A percentile compares a stretch with the other conserved stretches of the same genome.
These are phyloP conservation scores for Boletus insuetus DNA, from an alignment of 768 basidiomycete species.

Conservation along the genomic window DNA sequence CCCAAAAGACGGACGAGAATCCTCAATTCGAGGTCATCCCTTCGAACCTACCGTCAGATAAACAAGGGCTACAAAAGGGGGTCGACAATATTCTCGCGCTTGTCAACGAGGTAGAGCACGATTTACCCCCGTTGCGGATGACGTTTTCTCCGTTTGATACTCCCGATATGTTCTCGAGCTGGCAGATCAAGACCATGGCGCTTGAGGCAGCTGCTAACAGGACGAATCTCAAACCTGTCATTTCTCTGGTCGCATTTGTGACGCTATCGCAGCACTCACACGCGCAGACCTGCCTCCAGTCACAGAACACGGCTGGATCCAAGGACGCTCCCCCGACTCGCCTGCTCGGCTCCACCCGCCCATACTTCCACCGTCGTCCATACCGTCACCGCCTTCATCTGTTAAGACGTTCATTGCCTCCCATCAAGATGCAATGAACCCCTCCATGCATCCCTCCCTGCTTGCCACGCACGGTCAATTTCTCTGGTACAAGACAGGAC, in stretches of 20 bases:
- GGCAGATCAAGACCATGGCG: conserved; percentile 21
- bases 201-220: conserved; percentile 28
- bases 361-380: conserved; percentile 17
- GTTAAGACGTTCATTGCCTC: conserved; percentile 32
- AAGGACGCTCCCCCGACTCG: conserved; percentile 21
- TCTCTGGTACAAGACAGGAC: conserved; percentile 46
- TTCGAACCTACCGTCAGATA: conserved; percentile 10
- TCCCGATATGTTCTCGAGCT: conserved; percentile 27
- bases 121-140: conserved; percentile 33
- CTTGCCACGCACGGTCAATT: conserved; percentile 49
- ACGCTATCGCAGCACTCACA: conserved; percentile 23
- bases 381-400: too few relatives aligned
- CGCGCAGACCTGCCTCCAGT: conserved; percentile 34
- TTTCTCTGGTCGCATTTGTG: background rate
- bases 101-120: conserved; percentile 26
- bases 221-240: conserved; percentile 9
- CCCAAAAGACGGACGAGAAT: conserved; percentile 18
- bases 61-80: background rate
- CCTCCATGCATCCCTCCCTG: conserved; percentile 36
- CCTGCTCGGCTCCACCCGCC: conserved; percentile 31
- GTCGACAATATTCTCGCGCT: conserved; percentile 23
- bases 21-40: conserved; percentile 16
- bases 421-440: conserved; percentile 36
- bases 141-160: conserved; percentile 31
- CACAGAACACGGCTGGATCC: conserved; percentile 21